Percentiles rank a stretch among this genome's conserved stretches.
Evolutionary conservation across 345 rosid species (phyloP).

Genomic region (Mercurialis annua): DNA sequence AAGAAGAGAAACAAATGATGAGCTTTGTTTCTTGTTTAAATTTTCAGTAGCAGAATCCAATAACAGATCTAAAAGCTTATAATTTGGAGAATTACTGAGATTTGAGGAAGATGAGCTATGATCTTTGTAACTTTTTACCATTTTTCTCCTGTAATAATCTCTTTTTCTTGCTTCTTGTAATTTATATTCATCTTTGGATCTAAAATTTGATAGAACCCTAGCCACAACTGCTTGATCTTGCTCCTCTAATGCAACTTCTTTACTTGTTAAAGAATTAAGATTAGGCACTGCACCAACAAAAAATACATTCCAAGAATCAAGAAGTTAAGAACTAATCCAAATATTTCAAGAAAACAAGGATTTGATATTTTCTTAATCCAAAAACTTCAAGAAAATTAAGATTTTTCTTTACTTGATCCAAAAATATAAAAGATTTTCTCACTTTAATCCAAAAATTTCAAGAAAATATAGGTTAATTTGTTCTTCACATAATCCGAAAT

Average conservation of each 20-base stretch:
- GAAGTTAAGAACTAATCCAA: background rate
- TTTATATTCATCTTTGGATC: constrained; percentile 38
- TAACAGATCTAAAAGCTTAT: constrained; percentile 43
- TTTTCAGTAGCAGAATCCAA: constrained; percentile 34
- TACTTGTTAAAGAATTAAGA: constrained; percentile 33
- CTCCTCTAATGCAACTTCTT: constrained; percentile 38
- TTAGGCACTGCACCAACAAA: constrained; percentile 47
- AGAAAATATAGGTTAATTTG: background rate
- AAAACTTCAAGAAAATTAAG: background rate
- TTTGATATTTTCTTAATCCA: no score
- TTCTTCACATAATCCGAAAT: no score
- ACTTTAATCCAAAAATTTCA: background rate
- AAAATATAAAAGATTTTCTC: no score
- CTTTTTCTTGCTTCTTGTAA: constrained; percentile 37
- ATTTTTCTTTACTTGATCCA: no score
- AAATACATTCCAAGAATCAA: background rate
- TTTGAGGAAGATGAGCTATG: constrained; percentile 20
- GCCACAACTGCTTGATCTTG: constrained; percentile 54
- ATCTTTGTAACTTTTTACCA: constrained; percentile 27
- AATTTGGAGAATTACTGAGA: constrained; percentile 18
- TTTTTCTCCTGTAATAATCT: constrained; percentile 51
- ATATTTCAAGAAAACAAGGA: background rate
- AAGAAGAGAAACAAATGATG: constrained; percentile 48
- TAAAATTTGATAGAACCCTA: constrained; percentile 49
- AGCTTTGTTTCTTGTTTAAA: constrained; percentile 31